Base-by-base conservation (phyloP, 495 filamentous ascomycete species). In the Cladorrhinum samala region DNA sequence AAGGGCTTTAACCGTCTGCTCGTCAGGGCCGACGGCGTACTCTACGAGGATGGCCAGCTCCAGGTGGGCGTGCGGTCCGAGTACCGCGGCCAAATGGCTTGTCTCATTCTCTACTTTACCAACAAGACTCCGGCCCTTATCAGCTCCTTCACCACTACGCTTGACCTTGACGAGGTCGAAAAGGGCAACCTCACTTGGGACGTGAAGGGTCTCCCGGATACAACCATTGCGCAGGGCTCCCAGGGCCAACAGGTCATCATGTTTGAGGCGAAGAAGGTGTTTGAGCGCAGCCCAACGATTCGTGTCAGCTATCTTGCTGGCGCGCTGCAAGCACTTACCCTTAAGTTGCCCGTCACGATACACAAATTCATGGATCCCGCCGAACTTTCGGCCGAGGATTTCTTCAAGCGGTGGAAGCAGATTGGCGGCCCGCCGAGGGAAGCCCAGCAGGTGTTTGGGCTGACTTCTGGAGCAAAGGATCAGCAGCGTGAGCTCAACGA, bases 381-480 rank as follows among this genome's bases (percentile, higher is more conserved):
- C 0, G 80, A 87, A 37, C 69, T 99, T 36, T 78, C 78, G 8
- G 83, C 83, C 0, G 93, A 96, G 45, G 93, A 97, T 55, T 99
- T 97, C 71, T 99, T 99, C 75, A 96, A 93, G 75, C 78, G 94
- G 18, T 99, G 94, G 94, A 89, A 93, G 69, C 94, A 99, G 68
- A 97, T 99, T 61, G 94, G 94, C 16, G 90, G 87, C 6, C 77
- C 77, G 2, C 87, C 91, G 5, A 77, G 95, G 9, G 94, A 99
- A 64, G 80, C 86, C 0, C 94, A 99, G 67, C 75, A 79, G 37
- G 87, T 96, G 6, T 94, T 97, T 67, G 85, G 85, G 0, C 67
- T 88, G 21, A 56, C 73, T n/a, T 70, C 54, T 0, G 59, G 58
- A 33, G 55, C 74, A 49, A 70, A 76, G 72, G 59, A 80, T 68